These are phyloP conservation scores for Proliferodiscus dingleyae DNA, from an alignment of 2,329 filamentous ascomycete species.

Conservation along the genomic window DNA sequence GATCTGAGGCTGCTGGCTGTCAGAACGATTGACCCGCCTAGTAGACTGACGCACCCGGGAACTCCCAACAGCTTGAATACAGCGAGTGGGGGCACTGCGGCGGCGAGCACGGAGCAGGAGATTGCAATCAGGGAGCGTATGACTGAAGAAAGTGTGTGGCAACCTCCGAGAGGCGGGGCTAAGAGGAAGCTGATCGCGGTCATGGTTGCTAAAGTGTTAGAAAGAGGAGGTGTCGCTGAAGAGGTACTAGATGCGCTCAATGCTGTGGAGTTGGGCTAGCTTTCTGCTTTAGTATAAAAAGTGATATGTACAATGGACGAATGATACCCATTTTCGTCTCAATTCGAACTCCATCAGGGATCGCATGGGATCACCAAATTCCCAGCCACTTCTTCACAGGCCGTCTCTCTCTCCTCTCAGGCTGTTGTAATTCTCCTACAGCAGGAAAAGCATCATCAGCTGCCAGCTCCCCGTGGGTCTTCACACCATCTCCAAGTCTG, in stretches of 20 bases:
- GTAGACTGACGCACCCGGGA: conserved; percentile 66
- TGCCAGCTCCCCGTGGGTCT: conserved; percentile 1
- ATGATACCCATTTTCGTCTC: conserved; percentile 15
- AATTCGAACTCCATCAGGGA: neutral
- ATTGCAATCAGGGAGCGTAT: conserved; percentile 47
- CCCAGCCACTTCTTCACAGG: conserved; percentile 77
- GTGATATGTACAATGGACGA: conserved; percentile 14
- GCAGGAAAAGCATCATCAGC: conserved; percentile 20
- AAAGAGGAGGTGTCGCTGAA: conserved; percentile 74
- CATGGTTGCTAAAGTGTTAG: conserved; percentile 72
- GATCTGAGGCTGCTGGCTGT: conserved; percentile 61
- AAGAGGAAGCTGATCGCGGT: conserved; percentile 67
- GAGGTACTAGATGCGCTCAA: conserved; percentile 82
- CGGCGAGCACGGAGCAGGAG: conserved; percentile 36
- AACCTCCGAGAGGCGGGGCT: conserved; percentile 75
- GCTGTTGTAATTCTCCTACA: conserved; percentile 33
- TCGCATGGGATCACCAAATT: conserved; percentile 55
- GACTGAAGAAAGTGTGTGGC: conserved; percentile 73
- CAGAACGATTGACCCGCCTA: conserved; percentile 70
- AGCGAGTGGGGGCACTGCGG: conserved; percentile 39
- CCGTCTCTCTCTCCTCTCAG: conserved; percentile 42
- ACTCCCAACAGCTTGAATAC: conserved; percentile 60
- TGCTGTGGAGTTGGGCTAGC: conserved; percentile 58
- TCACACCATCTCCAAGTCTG: conserved; percentile 20
- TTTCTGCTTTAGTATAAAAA: conserved; percentile 7